Evolutionary conservation across 2,329 filamentous ascomycete species (phyloP).

Genomic region (Ploettnerulaceae sp.): DNA sequence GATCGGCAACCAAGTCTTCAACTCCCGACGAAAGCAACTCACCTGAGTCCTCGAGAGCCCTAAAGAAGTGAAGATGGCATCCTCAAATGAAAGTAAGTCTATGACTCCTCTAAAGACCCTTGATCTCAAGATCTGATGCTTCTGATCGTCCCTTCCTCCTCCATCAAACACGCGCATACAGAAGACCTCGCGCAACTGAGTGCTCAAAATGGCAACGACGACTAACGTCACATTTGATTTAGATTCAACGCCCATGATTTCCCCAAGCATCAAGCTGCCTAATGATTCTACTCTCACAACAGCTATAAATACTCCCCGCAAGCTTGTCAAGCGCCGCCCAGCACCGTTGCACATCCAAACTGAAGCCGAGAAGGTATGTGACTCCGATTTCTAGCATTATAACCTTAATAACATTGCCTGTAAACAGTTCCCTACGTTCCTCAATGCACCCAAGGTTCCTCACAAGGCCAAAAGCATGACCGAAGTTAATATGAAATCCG

Average conservation of each 20-base stretch:
- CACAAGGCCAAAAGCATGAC: slow-evolving; percentile 16
- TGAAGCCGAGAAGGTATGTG: slow-evolving; percentile 7
- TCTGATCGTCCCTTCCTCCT: too few relatives aligned
- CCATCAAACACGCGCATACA: not conserved
- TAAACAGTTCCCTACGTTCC: not conserved
- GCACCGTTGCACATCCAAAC: not conserved
- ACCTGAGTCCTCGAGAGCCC: too few relatives aligned
- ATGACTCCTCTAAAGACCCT: too few relatives aligned
- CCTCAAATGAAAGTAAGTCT: too few relatives aligned
- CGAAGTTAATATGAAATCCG: slow-evolving; percentile 10
- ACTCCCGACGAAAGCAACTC: too few relatives aligned
- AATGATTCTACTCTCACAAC: not conserved
- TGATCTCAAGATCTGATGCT: too few relatives aligned
- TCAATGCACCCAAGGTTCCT: not conserved
- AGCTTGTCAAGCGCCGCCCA: not conserved
- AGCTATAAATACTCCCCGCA: not conserved
- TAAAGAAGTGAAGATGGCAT: too few relatives aligned
- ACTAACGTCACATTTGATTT: not conserved
- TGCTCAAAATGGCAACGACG: not conserved
- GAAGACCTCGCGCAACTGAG: not conserved
- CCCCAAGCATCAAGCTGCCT: not conserved
- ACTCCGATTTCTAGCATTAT: not conserved
- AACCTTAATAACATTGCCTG: not conserved
- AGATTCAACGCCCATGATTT: not conserved
- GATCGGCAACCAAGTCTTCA: too few relatives aligned